A percentile compares a stretch with the other conserved stretches of the same genome.
These are phyloP conservation scores for Xylariaceae sp. DNA, from an alignment of 2,329 filamentous ascomycete genomes.

Conservation along the genomic window DNA sequence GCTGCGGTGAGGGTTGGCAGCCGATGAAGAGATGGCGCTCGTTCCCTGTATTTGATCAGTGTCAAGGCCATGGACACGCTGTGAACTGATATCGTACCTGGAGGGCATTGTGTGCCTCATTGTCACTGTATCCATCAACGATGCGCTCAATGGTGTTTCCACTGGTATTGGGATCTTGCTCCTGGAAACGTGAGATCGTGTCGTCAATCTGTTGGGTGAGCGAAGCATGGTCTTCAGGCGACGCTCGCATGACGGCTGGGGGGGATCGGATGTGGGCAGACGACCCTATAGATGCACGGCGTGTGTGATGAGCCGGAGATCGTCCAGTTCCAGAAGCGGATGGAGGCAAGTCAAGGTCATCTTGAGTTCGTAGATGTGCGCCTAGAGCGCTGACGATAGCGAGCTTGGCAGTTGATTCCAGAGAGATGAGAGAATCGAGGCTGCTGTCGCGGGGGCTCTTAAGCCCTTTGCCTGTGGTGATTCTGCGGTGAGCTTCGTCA, in stretches of 20 bases:
- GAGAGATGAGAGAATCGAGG: slow-evolving; percentile 1
- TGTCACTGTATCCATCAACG: slow-evolving; percentile 30
- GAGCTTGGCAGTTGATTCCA: background rate
- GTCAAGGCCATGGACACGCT: too few species aligned
- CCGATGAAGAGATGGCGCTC: background rate
- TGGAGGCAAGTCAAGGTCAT: slow-evolving; percentile 9
- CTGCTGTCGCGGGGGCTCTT: slow-evolving; percentile 7
- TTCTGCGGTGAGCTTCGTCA: slow-evolving; percentile 39
- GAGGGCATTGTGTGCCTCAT: too few species aligned
- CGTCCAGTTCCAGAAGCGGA: slow-evolving; percentile 5
- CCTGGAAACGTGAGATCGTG: slow-evolving; percentile 1
- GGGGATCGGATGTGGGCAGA: background rate
- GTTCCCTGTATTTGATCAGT: too few species aligned
- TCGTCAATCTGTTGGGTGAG: slow-evolving; percentile 5
- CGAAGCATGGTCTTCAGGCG: background rate
- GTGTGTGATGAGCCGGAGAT: slow-evolving; percentile 9
- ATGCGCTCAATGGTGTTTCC: slow-evolving; percentile 34
- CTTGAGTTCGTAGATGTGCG: slow-evolving; percentile 7
- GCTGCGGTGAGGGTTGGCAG: too few species aligned
- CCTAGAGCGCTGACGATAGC: background rate
- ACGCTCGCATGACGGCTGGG: background rate
- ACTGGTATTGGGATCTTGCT: slow-evolving; percentile 20
- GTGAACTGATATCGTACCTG: too few species aligned
- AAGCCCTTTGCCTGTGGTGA: slow-evolving; percentile 30
- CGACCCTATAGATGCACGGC: slow-evolving; percentile 1